These are phyloP conservation scores for Elongisporangium undulatum DNA, from an alignment of 352 stramenopile genomes.

Conservation along the genomic window DNA sequence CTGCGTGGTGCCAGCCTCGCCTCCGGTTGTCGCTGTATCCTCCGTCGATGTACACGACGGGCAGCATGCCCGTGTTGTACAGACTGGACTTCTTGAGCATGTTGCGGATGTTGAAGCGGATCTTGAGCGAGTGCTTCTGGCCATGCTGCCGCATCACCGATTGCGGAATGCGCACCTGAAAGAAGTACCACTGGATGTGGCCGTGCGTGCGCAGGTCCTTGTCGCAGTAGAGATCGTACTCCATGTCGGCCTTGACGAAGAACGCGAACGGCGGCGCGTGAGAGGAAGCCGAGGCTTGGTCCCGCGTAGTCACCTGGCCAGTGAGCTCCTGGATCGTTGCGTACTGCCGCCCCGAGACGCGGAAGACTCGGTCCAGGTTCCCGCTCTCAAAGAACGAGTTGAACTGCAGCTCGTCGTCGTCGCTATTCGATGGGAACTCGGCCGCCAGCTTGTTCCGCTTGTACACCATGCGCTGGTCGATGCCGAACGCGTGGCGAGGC, in stretches of 20 bases:
- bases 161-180: conserved; percentile 32
- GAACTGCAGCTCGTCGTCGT: conserved; percentile 44
- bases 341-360: conserved; percentile 52
- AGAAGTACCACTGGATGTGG: conserved; percentile 91
- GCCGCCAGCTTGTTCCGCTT: conserved; percentile 53
- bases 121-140: conserved; percentile 16
- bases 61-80: conserved; percentile 88
- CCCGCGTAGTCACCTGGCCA: not conserved
- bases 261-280: conserved; percentile 35
- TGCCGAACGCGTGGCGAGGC: conserved; percentile 49
- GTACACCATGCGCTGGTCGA: conserved; percentile 55
- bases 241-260: conserved; percentile 50
- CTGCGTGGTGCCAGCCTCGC: conserved; percentile 68
- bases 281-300: conserved; percentile 7
- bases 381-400: conserved; percentile 70
- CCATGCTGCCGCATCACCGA: conserved; percentile 5
- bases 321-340: conserved; percentile 34
- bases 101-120: conserved; percentile 86
- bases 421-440: conserved; percentile 1
- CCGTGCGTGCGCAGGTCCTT: conserved; percentile 65
- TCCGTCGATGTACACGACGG: conserved; percentile 51
- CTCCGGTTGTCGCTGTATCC: conserved; percentile 1
- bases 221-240: conserved; percentile 78
- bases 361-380: conserved; percentile 70
- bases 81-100: conserved; percentile 83